Evolutionary conservation across 441 rosid species (phyloP).

Genomic region (Arabidopsis lyrata): DNA sequence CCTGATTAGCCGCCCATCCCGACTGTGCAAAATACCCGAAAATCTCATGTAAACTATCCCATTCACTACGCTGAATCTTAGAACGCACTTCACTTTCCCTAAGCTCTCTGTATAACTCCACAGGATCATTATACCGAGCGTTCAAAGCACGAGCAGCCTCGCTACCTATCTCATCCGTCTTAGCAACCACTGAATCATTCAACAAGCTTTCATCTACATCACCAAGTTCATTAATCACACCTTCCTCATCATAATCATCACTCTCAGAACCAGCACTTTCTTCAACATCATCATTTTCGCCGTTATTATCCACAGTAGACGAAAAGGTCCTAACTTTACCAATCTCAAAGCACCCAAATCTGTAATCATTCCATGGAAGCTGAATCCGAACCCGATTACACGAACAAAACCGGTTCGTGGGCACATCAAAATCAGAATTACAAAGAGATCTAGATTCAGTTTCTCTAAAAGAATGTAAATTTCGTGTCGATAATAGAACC

Average conservation of each 20-base stretch:
- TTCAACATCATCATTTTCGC: constrained; percentile 24
- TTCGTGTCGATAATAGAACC: constrained; percentile 9
- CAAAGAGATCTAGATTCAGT: constrained; percentile 6
- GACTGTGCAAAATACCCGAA: constrained; percentile 61
- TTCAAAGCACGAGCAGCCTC: constrained; percentile 38
- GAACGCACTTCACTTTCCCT: constrained; percentile 41
- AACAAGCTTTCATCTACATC: constrained; percentile 61
- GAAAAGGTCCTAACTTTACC: constrained; percentile 38
- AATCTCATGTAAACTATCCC: constrained; percentile 57
- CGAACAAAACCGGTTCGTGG: constrained; percentile 21
- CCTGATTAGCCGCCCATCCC: constrained; percentile 87
- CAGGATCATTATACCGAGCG: constrained; percentile 36
- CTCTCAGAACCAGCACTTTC: constrained; percentile 33
- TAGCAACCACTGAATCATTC: constrained; percentile 32
- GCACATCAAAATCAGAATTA: constrained; percentile 3
- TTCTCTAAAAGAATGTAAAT: constrained; percentile 29
- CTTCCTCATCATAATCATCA: constrained; percentile 52
- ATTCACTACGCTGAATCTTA: constrained; percentile 51
- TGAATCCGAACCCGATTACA: background rate
- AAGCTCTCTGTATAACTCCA: constrained; percentile 34
- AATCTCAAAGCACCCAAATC: constrained; percentile 19
- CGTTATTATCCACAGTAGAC: constrained; percentile 32
- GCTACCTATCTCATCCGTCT: constrained; percentile 13
- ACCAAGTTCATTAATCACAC: constrained; percentile 60
- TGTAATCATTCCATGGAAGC: constrained; percentile 25